phyloP scores from a whole-genome alignment of 306 rosid species.

The Vigna unguiculata region DNA sequence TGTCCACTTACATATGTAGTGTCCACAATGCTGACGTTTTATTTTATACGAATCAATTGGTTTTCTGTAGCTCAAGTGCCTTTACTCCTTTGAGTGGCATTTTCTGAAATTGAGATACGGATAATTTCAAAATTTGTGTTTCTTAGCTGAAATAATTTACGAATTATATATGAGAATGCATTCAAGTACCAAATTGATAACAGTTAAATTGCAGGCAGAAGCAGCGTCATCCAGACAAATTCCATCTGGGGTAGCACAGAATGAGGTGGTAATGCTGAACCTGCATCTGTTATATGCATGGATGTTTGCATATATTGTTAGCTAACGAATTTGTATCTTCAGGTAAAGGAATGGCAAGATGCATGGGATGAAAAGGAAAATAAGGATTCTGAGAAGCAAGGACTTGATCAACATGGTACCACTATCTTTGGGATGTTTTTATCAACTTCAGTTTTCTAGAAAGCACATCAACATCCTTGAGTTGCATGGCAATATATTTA shows the following conservation, averaged over 20 bases:
- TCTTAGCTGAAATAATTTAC: constrained; percentile 12
- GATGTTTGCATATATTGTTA: constrained; percentile 24
- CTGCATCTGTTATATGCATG: neutral
- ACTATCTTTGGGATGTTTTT: constrained; percentile 5
- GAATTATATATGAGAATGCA: constrained; percentile 26
- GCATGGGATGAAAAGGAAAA: constrained; percentile 82
- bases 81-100: neutral
- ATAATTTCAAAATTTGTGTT: constrained; percentile 8
- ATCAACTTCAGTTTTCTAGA: constrained; percentile 17
- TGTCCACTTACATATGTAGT: constrained; percentile 12
- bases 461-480: constrained; percentile 17
- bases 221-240: constrained; percentile 63
- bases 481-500: constrained; percentile 10
- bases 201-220: constrained; percentile 65
- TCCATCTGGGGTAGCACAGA: constrained; percentile 60
- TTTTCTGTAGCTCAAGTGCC: constrained; percentile 1
- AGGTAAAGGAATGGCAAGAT: constrained; percentile 88
- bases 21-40: neutral
- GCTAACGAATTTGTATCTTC: constrained; percentile 46
- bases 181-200: constrained; percentile 17
- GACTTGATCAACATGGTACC: constrained; percentile 61
- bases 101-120: constrained; percentile 16
- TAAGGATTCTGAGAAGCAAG: constrained; percentile 56
- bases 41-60: constrained; percentile 19
- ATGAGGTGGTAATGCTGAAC: constrained; percentile 57